Percentiles rank a stretch among this genome's conserved stretches.
Conservation (phyloP, 345 rosid species). For the Carallia brachiata region DNA sequence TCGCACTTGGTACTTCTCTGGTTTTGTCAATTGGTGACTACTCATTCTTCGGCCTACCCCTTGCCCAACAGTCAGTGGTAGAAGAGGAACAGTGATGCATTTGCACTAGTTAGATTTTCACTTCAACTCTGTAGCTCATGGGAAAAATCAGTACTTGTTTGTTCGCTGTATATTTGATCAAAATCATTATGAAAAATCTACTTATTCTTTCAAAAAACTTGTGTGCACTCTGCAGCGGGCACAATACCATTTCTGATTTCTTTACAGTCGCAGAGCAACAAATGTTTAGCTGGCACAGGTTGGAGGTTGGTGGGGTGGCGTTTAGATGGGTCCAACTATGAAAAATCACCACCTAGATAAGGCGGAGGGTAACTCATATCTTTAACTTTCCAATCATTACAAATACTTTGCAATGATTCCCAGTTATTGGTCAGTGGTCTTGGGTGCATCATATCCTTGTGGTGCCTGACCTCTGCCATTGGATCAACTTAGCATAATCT, state of each 20-base stretch:
- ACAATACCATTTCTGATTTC: not conserved
- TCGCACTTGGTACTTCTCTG: not conserved
- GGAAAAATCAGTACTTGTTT: not conserved
- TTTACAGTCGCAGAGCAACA: not conserved
- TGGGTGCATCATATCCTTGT: not conserved
- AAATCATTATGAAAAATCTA: not conserved
- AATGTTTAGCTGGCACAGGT: slow-evolving; percentile 3
- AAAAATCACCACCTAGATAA: slow-evolving; percentile 9
- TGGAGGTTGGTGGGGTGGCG: slow-evolving; percentile 12
- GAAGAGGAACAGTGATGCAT: not conserved
- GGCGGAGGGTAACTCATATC: slow-evolving; percentile 6
- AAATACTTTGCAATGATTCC: not conserved
- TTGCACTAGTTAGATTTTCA: not conserved
- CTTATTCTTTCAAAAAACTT: not conserved
- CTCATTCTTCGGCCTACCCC: slow-evolving; percentile 17
- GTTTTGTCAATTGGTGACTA: not conserved
- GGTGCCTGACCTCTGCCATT: no score
- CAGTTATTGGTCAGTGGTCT: slow-evolving; percentile 11
- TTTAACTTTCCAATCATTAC: not conserved
- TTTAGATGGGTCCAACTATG: not conserved
- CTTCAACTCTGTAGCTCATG: not conserved
- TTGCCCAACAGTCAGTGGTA: not conserved
- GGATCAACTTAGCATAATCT: not conserved
- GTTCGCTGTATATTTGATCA: slow-evolving; percentile 20
- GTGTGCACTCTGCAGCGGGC: no score